Base-by-base conservation (phyloP, 805 yeast species). In the Hanseniaspora lachancei region DNA sequence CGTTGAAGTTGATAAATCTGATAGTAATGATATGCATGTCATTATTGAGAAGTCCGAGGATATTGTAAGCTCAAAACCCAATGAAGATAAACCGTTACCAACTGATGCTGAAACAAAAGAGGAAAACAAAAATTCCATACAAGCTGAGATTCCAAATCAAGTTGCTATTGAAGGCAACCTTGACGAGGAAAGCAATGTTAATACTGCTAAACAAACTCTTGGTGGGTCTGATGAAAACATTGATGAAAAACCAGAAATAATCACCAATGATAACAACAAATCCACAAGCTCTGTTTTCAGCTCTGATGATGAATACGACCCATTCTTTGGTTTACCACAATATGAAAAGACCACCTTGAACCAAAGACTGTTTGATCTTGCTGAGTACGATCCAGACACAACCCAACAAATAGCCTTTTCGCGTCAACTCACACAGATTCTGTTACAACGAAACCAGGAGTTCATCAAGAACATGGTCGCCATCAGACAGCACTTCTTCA, bases 361-460 rank as follows among this genome's bases (percentile, higher is more conserved):
- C 38, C 47, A 49, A 36, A 36, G 44, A 43, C 38, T 47, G 10
- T 46, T 12, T 12, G n/a, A 34, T 16, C 55, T 64, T 23, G 79
- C 80, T 63, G 73, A 75, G 29, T 70, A 79, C 60, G 75, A 72
- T 57, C 83, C 82, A 0, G 65, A 76, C n/a, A 64, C 71, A 3
- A 69, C 73, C 0, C 83, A 78, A 41, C 76, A 75, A 36, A 84
- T 87, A 5, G 86, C 82, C 60, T 84, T 81, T 49, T 74, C 86
- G 0, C 72, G 91, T 59, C 89, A 84, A 62, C 74, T 81, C 66
- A 81, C 79, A 53, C 96, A 77, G 72, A 88, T 83, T 47, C 84
- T 84, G 0, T 72, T 88, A 47, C 95, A 89, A 67, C 80, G 91
- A 59, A 79, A 82, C 57, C 89, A 87, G 64, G 97, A 93, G 68